Evolutionary conservation across 495 filamentous ascomycete species (phyloP).

Genomic region (Rhypophila decipiens): DNA sequence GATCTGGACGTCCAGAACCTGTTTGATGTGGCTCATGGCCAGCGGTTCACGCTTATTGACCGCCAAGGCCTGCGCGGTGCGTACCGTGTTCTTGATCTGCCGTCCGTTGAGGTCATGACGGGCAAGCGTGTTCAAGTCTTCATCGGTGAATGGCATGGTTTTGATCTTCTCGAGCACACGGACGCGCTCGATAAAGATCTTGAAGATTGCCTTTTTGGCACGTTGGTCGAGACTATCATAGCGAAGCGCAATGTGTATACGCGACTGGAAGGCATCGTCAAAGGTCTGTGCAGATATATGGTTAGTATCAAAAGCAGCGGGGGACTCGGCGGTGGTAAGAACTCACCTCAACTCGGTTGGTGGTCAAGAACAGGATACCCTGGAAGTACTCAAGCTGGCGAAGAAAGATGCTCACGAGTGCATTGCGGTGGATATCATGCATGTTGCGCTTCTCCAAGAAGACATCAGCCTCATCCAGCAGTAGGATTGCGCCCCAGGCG

Average conservation of each 20-base stretch:
- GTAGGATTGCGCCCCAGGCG: slow-evolving; percentile 75
- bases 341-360: slow-evolving; percentile 47
- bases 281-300: slow-evolving; percentile 41
- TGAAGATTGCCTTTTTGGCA: slow-evolving; percentile 81
- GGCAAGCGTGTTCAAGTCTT: slow-evolving; percentile 61
- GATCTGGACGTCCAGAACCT: slow-evolving; percentile 74
- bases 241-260: slow-evolving; percentile 62
- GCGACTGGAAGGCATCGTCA: slow-evolving; percentile 54
- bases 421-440: slow-evolving; percentile 69
- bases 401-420: slow-evolving; percentile 60
- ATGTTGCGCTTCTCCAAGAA: slow-evolving; percentile 71
- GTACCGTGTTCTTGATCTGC: slow-evolving; percentile 91
- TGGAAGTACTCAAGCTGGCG: slow-evolving; percentile 49
- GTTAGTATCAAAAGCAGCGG: not conserved
- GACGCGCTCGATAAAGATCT: slow-evolving; percentile 70
- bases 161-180: slow-evolving; percentile 56
- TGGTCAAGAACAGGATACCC: slow-evolving; percentile 48
- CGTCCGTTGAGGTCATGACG: slow-evolving; percentile 78
- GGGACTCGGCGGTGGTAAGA: not conserved
- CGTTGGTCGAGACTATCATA: slow-evolving; percentile 71
- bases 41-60: slow-evolving; percentile 66
- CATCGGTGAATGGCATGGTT: slow-evolving; percentile 57
- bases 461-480: slow-evolving; percentile 74
- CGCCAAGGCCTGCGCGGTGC: slow-evolving; percentile 79
- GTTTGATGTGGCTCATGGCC: slow-evolving; percentile 74